Conservation (phyloP, 192 early-diverging fungal species). For the Coemansia guatemalensis region DNA sequence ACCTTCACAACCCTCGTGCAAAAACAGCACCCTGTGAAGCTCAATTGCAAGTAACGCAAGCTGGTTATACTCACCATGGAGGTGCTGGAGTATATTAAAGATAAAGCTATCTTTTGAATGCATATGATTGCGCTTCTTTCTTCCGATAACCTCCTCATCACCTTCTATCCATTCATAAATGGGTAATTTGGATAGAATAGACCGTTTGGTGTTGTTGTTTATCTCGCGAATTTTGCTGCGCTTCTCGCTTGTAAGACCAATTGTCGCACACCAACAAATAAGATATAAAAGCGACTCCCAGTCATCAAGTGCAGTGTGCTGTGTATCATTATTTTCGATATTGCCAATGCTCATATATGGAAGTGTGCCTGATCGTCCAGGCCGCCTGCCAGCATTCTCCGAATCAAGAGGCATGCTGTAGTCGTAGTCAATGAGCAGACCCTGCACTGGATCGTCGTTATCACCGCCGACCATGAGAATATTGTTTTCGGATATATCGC, state of each 20-base stretch:
- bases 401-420: neutral
- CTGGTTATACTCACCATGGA: too few relatives aligned
- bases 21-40: too few relatives aligned
- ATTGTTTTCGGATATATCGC: constrained; percentile 33
- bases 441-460: neutral
- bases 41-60: too few relatives aligned
- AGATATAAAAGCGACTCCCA: constrained; percentile 19
- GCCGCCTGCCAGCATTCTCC: neutral
- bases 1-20: too few relatives aligned
- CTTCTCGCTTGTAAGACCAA: constrained; percentile 1
- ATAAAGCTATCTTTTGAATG: too few relatives aligned
- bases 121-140: too few relatives aligned
- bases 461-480: constrained; percentile 8
- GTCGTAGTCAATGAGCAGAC: constrained; percentile 31
- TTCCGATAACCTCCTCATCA: too few relatives aligned
- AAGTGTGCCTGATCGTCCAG: constrained; percentile 8
- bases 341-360: too few relatives aligned
- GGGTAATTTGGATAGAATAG: too few relatives aligned
- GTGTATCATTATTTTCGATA: neutral
- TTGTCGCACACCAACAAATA: constrained; percentile 17
- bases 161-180: too few relatives aligned
- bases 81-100: too few relatives aligned
- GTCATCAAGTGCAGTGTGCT: constrained; percentile 11
- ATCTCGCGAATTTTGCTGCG: neutral
- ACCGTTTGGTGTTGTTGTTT: too few relatives aligned